Percentiles rank a stretch among this genome's conserved stretches.
Evolutionary conservation across 129 eudicot genomes (phyloP).

Genomic region (Oenanthe sinensis): DNA sequence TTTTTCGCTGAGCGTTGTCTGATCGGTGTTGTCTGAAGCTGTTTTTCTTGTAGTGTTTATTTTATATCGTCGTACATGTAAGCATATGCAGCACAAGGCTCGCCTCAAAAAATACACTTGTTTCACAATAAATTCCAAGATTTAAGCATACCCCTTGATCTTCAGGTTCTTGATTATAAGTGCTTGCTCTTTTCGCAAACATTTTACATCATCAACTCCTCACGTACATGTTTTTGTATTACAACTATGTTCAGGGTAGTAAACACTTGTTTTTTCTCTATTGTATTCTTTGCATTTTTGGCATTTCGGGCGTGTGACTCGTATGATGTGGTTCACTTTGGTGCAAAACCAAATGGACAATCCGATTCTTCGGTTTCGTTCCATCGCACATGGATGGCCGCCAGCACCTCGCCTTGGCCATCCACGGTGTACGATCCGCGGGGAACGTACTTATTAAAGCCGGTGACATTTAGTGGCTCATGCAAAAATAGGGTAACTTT

Average conservation of each 20-base stretch:
- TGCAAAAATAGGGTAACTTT: conserved; percentile 37
- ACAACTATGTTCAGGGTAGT: background rate
- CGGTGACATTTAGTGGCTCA: conserved; percentile 49
- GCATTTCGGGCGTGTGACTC: conserved; percentile 28
- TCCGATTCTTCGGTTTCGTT: conserved; percentile 48
- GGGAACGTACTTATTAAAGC: conserved; percentile 39
- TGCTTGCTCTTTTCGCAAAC: background rate
- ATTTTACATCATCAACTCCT: background rate
- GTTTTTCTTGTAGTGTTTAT: too few species aligned
- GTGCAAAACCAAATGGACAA: conserved; percentile 49
- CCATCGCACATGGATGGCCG: conserved; percentile 41
- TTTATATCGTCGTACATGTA: background rate
- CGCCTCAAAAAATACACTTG: background rate
- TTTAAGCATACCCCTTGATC: too few species aligned
- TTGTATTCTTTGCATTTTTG: conserved; percentile 4
- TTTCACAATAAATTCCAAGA: background rate
- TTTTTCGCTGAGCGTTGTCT: too few species aligned
- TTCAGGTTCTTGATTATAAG: background rate
- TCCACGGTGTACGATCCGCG: conserved; percentile 45
- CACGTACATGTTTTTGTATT: background rate
- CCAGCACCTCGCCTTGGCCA: conserved; percentile 27
- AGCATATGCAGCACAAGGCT: background rate
- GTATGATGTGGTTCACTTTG: conserved; percentile 52
- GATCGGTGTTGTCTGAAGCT: too few species aligned
- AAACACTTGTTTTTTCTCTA: background rate